Conservation (phyloP, 495 filamentous ascomycete species). For the Sabuloglossum arenarium region DNA sequence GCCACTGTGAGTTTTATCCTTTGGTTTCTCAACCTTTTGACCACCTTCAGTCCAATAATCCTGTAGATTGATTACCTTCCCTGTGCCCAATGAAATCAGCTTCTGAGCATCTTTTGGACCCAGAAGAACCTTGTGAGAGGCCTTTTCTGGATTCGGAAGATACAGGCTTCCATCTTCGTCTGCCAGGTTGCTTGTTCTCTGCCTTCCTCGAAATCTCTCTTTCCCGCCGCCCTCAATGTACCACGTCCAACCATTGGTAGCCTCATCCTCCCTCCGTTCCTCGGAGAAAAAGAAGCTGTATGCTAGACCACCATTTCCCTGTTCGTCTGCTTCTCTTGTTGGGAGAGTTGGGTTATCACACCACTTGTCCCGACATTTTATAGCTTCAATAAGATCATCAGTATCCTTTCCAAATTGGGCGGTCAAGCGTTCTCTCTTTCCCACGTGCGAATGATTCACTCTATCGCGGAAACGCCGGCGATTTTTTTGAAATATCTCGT, state of each 20-base stretch:
- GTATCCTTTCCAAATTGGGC: slow-evolving; percentile 20
- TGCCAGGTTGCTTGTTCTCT: slow-evolving; percentile 13
- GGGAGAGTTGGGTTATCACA: slow-evolving; percentile 29
- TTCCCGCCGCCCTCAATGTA: slow-evolving; percentile 24
- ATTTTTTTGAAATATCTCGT: neutral
- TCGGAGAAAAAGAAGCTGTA: slow-evolving; percentile 24
- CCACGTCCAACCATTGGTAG: slow-evolving; percentile 32
- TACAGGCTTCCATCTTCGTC: slow-evolving; percentile 19
- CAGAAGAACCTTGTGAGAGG: slow-evolving; percentile 26
- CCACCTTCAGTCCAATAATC: slow-evolving; percentile 20
- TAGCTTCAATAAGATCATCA: slow-evolving; percentile 23
- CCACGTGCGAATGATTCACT: neutral
- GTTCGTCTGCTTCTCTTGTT: slow-evolving; percentile 18
- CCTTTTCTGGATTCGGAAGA: slow-evolving; percentile 17
- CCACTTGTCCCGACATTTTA: slow-evolving; percentile 28
- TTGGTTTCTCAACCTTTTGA: slow-evolving; percentile 1
- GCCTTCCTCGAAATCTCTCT: slow-evolving; percentile 20
- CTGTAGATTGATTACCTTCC: slow-evolving; percentile 23
- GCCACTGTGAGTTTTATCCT: neutral
- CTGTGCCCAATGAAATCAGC: slow-evolving; percentile 19
- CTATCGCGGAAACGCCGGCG: neutral
- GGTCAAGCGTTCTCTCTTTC: slow-evolving; percentile 2
- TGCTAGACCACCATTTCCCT: slow-evolving; percentile 14
- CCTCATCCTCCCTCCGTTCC: slow-evolving; percentile 23
- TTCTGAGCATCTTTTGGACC: slow-evolving; percentile 27